A percentile compares a stretch with the other conserved stretches of the same genome.
phyloP scores from a whole-genome alignment of 805 yeast species.

The Kockiozyma suomiensis region DNA sequence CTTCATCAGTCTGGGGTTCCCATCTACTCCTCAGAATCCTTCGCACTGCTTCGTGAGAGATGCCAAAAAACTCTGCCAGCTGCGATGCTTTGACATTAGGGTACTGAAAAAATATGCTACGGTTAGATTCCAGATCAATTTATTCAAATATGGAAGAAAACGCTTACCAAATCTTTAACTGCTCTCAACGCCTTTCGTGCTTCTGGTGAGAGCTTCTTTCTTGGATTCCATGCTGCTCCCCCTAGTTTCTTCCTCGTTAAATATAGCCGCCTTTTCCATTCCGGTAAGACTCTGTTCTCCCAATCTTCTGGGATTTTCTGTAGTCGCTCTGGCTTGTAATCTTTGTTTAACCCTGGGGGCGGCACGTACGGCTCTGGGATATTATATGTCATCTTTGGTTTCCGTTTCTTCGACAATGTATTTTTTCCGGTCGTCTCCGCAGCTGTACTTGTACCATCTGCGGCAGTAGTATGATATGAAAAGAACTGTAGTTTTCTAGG shows the following conservation, averaged over 20 bases:
- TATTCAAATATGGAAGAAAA: background rate
- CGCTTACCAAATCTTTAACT: conserved; percentile 50
- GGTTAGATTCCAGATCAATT: background rate
- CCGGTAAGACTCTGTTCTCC: conserved; percentile 53
- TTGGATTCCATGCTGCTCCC: conserved; percentile 65
- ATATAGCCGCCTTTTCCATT: conserved; percentile 71
- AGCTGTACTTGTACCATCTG: background rate
- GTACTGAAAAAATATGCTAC: conserved; percentile 32
- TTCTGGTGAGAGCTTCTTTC: conserved; percentile 64
- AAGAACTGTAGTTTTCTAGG: too few relatives aligned
- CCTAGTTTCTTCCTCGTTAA: conserved; percentile 65
- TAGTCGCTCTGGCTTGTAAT: background rate
- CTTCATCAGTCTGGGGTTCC: conserved; percentile 65
- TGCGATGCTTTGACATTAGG: conserved; percentile 66
- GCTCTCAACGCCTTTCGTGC: conserved; percentile 66
- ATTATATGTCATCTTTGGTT: conserved; percentile 2
- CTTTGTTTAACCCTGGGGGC: conserved; percentile 8
- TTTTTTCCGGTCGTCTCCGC: background rate
- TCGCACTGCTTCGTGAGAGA: conserved; percentile 81
- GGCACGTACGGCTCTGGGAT: conserved; percentile 15
- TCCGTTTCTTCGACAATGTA: background rate
- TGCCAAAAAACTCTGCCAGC: conserved; percentile 62
- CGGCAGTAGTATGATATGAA: background rate
- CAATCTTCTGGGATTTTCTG: conserved; percentile 48
- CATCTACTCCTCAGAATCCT: conserved; percentile 77